Evolutionary conservation across 371 early-diverging fungal species (phyloP).

Genomic region (Caulochytrium protostelioides): DNA sequence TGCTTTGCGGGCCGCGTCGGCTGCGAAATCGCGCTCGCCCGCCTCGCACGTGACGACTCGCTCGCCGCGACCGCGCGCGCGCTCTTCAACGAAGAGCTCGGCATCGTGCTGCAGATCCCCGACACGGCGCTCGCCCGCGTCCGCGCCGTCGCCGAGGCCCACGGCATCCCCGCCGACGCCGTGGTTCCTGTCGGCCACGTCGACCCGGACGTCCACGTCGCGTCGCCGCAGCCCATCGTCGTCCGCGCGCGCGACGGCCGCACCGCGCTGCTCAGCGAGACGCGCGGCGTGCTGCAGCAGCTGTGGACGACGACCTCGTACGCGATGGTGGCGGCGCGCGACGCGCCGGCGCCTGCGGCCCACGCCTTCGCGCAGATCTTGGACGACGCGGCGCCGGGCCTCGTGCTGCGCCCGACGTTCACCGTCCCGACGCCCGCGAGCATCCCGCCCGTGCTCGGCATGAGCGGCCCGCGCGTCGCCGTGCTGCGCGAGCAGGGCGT

Average conservation of each 20-base stretch:
- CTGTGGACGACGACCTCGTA: constrained; percentile 77
- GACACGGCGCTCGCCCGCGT: constrained; percentile 32
- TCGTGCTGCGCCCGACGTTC: constrained; percentile 51
- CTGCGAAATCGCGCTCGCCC: constrained; percentile 30
- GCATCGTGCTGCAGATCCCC: constrained; percentile 74
- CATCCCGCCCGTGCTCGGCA: neutral
- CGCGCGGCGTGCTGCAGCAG: constrained; percentile 47
- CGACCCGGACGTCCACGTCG: constrained; percentile 17
- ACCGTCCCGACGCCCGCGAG: constrained; percentile 13
- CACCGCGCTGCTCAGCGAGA: constrained; percentile 14
- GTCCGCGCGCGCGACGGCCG: constrained; percentile 8
- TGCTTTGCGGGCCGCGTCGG: constrained; percentile 81
- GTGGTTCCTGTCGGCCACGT: constrained; percentile 44
- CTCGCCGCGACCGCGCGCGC: constrained; percentile 27
- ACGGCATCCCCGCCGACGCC: constrained; percentile 24
- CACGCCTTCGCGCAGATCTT: constrained; percentile 53
- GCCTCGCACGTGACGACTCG: too few species aligned
- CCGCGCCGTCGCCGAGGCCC: constrained; percentile 20
- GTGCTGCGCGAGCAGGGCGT: constrained; percentile 92
- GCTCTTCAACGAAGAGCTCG: constrained; percentile 87
- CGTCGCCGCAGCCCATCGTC: constrained; percentile 17
- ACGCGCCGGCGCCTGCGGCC: constrained; percentile 64
- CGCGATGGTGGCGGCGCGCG: constrained; percentile 68
- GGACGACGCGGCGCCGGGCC: constrained; percentile 49
- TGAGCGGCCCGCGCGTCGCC: constrained; percentile 55